A percentile compares a stretch with the other conserved stretches of the same genome.
Evolutionary conservation across 805 yeast species (phyloP).

Genomic region (Myxozyma geophila): DNA sequence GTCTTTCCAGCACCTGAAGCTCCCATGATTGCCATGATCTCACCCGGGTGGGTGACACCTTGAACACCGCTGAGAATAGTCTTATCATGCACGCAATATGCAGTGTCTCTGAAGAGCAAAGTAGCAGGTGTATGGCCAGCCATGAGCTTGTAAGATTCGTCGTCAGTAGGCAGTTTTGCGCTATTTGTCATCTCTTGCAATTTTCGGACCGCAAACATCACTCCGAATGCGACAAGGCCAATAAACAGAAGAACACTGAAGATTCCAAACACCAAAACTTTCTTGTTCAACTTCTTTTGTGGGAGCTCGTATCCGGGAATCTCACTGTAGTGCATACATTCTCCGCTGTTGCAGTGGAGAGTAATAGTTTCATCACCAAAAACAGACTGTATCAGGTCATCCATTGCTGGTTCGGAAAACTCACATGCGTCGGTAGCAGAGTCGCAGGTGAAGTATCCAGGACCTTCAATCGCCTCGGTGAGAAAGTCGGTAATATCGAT

Average conservation of each 20-base stretch:
- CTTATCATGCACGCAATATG: slow-evolving; percentile 60
- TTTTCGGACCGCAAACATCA: slow-evolving; percentile 20
- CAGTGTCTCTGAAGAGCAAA: slow-evolving; percentile 73
- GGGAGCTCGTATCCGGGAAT: slow-evolving; percentile 89
- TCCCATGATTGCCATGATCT: slow-evolving; percentile 94
- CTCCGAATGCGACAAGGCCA: slow-evolving; percentile 37
- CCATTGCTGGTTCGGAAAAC: slow-evolving; percentile 95
- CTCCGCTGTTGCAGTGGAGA: slow-evolving; percentile 80
- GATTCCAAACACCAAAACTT: slow-evolving; percentile 22
- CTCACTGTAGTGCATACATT: slow-evolving; percentile 89
- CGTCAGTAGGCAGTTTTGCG: slow-evolving; percentile 45
- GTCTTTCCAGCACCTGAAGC: slow-evolving; percentile 99
- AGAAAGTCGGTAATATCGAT: slow-evolving; percentile 89
- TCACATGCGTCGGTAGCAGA: slow-evolving; percentile 62
- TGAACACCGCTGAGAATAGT: slow-evolving; percentile 64
- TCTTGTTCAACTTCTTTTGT: slow-evolving; percentile 44
- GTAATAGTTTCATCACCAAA: slow-evolving; percentile 95
- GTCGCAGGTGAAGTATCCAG: slow-evolving; percentile 89
- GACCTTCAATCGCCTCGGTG: slow-evolving; percentile 87
- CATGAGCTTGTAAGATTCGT: slow-evolving; percentile 54
- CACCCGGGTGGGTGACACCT: slow-evolving; percentile 84
- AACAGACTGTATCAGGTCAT: slow-evolving; percentile 82
- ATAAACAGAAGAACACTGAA: slow-evolving; percentile 27
- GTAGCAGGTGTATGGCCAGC: slow-evolving; percentile 67
- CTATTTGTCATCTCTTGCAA: slow-evolving; percentile 22